Evolutionary conservation across 73 alveolate genomes (phyloP).

Genomic region (Paramecium sonneborni): DNA sequence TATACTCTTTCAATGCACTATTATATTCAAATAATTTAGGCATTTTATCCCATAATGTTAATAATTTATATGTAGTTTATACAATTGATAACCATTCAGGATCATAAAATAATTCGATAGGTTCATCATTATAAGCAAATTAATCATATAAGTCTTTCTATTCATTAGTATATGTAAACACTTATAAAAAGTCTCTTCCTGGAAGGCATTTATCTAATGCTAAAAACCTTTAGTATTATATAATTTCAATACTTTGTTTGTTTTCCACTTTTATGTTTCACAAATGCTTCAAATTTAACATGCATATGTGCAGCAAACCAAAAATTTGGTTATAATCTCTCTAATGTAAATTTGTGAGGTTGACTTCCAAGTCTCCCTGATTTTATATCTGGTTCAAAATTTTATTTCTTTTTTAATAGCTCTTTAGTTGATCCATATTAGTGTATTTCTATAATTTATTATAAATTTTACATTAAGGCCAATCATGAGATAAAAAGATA

Average conservation of each 20-base stretch:
- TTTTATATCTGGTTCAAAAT: constrained; percentile 61
- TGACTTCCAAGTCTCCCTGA: constrained; percentile 68
- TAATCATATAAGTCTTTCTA: background rate
- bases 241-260: background rate
- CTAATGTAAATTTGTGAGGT: constrained; percentile 56
- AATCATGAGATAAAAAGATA: constrained; percentile 90
- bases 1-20: background rate
- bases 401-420: constrained; percentile 45
- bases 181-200: constrained; percentile 70
- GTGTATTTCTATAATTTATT: background rate
- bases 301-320: constrained; percentile 86
- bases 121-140: constrained; percentile 14
- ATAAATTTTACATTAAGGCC: constrained; percentile 78
- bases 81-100: constrained; percentile 75
- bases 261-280: constrained; percentile 40
- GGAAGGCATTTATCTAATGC: constrained; percentile 79
- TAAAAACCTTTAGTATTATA: constrained; percentile 62
- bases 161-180: constrained; percentile 46
- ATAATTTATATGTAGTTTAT: constrained; percentile 59
- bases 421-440: constrained; percentile 49
- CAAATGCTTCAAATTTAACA: constrained; percentile 68
- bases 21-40: constrained; percentile 35
- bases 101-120: constrained; percentile 58
- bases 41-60: constrained; percentile 52
- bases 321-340: constrained; percentile 69